These are phyloP conservation scores for Plasmodium gallinaceum DNA, from an alignment of 169 alveolate species.

Conservation along the genomic window DNA sequence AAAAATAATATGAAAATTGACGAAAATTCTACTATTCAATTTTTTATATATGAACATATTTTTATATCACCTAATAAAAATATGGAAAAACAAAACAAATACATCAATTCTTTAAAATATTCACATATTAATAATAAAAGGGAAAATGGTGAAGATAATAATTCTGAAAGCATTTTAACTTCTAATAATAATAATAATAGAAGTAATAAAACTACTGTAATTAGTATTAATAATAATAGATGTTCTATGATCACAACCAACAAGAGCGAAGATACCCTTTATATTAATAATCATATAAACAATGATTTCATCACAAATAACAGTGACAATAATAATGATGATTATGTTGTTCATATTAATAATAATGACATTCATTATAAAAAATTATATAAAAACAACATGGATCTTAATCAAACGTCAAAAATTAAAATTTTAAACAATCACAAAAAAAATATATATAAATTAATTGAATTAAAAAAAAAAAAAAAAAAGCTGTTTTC, in stretches of 20 bases:
- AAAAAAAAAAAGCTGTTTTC: slow-evolving; percentile 2
- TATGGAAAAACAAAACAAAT: slow-evolving; percentile 3
- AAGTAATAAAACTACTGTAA: background rate
- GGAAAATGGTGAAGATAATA: background rate
- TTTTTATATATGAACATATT: slow-evolving; percentile 44
- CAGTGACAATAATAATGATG: background rate
- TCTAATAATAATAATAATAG: background rate
- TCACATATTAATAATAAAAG: background rate
- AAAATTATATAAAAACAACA: background rate
- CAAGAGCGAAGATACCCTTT: no score
- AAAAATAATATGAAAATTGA: slow-evolving; percentile 35
- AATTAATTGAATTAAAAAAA: slow-evolving; percentile 34
- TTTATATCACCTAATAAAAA: slow-evolving; percentile 4
- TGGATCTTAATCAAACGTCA: slow-evolving; percentile 11
- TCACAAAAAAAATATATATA: slow-evolving; percentile 24
- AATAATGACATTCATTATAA: background rate
- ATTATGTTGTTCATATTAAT: background rate
- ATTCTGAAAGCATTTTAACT: background rate
- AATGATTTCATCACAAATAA: background rate
- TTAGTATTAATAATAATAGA: background rate
- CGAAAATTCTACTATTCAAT: slow-evolving; percentile 3
- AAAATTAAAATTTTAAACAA: slow-evolving; percentile 15
- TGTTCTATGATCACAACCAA: no score
- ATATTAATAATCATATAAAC: background rate
- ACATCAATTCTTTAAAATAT: background rate